These are phyloP conservation scores for Beta vulgaris DNA, from an alignment of 148 eudicot species.

Conservation along the genomic window DNA sequence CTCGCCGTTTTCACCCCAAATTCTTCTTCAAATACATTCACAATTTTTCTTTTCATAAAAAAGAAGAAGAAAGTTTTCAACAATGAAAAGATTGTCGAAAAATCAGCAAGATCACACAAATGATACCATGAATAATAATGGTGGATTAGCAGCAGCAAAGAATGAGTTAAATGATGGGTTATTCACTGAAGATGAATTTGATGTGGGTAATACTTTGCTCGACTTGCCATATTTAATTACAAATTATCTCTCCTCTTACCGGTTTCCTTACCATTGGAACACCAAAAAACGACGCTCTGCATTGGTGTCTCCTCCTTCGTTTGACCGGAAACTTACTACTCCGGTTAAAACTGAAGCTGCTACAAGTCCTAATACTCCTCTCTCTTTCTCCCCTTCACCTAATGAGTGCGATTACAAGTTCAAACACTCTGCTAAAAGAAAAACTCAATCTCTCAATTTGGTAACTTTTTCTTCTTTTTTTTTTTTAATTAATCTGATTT, in stretches of 20 bases:
- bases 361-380: constrained; percentile 19
- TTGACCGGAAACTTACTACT: not conserved
- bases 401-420: not conserved
- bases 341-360: not conserved
- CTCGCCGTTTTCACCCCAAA: too few species aligned
- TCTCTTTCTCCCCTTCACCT: constrained; percentile 3
- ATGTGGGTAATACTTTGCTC: constrained; percentile 1
- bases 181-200: constrained; percentile 12
- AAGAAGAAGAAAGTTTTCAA: too few species aligned
- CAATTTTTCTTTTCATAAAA: too few species aligned
- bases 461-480: not conserved
- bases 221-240: constrained; percentile 7
- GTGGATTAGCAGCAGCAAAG: not conserved
- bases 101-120: too few species aligned
- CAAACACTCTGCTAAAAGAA: not conserved
- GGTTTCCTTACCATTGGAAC: constrained; percentile 10
- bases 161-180: not conserved
- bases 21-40: too few species aligned
- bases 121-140: too few species aligned
- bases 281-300: constrained; percentile 14
- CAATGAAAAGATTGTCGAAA: too few species aligned
- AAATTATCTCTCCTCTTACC: not conserved
- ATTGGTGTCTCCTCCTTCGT: not conserved
- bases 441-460: not conserved
- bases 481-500: not conserved